phyloP scores from a whole-genome alignment of 1,139 yeast genomes.

The Suhomyces atakaporum region DNA sequence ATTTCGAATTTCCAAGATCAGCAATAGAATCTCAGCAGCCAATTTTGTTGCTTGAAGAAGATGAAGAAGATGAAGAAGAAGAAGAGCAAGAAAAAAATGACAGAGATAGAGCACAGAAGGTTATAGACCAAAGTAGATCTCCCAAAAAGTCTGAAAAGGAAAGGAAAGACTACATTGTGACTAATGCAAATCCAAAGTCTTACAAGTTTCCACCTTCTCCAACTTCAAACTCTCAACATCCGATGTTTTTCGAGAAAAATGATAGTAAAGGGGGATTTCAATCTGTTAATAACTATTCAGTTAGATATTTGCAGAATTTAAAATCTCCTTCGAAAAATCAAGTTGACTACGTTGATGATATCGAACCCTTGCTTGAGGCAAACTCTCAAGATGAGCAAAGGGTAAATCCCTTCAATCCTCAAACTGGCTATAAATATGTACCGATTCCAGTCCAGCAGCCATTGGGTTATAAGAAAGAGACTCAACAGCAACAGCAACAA shows the following conservation, averaged over 20 bases:
- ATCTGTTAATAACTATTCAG: conserved; percentile 39
- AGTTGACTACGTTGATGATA: conserved; percentile 41
- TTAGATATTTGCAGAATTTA: conserved; percentile 46
- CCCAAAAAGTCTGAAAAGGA: conserved; percentile 12
- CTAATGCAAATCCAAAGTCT: conserved; percentile 41
- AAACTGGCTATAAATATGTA: conserved; percentile 30
- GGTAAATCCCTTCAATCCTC: conserved; percentile 10
- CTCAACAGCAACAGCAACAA: conserved; percentile 5
- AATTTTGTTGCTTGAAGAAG: conserved; percentile 32
- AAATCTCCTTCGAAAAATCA: conserved; percentile 17
- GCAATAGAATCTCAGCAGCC: conserved; percentile 20
- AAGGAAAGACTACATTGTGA: conserved; percentile 39
- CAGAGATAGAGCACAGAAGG: conserved; percentile 3
- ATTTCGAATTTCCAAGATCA: conserved; percentile 20
- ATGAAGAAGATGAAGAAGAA: conserved; percentile 26
- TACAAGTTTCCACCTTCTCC: conserved; percentile 55
- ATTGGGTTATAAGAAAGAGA: conserved; percentile 17
- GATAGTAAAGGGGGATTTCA: conserved; percentile 14
- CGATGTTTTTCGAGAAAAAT: not conserved
- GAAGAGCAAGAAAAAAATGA: conserved; percentile 19
- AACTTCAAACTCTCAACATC: conserved; percentile 19
- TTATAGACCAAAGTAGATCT: not conserved
- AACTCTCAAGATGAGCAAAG: conserved; percentile 2
- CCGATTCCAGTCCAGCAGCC: conserved; percentile 49
- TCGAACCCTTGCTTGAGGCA: conserved; percentile 37